These are phyloP conservation scores for Nitzschia sp. DNA, from an alignment of 108 stramenopile genomes.

Conservation along the genomic window DNA sequence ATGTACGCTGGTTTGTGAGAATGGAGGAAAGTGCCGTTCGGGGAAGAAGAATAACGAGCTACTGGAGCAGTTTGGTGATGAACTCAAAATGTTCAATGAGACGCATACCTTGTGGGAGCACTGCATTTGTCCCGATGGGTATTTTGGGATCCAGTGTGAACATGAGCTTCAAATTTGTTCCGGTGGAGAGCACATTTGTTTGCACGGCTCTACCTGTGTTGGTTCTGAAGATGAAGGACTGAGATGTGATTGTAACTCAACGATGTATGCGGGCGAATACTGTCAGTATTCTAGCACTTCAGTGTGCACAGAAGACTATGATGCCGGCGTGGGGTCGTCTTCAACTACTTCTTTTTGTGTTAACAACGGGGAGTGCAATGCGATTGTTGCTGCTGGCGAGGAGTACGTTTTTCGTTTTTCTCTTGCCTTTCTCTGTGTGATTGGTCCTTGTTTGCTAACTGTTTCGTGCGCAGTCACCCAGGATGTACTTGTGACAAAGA, in stretches of 20 bases:
- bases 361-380: conserved; percentile 44
- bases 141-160: conserved; percentile 52
- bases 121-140: conserved; percentile 56
- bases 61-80: conserved; percentile 25
- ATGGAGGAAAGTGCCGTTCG: conserved; percentile 41
- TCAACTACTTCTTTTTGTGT: conserved; percentile 43
- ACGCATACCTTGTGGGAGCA: conserved; percentile 48
- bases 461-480: conserved; percentile 19
- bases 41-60: conserved; percentile 41
- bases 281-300: conserved; percentile 36
- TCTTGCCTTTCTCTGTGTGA: not conserved
- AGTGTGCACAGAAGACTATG: conserved; percentile 27
- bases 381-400: conserved; percentile 22
- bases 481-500: conserved; percentile 36
- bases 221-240: conserved; percentile 5
- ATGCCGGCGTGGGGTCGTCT: conserved; percentile 27
- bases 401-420: conserved; percentile 16
- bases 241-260: conserved; percentile 46
- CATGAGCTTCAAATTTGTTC: conserved; percentile 51
- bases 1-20: conserved; percentile 40
- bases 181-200: conserved; percentile 48
- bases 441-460: not conserved
- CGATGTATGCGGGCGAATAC: conserved; percentile 31
- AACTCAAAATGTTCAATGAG: conserved; percentile 15
- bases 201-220: conserved; percentile 55